phyloP scores from a whole-genome alignment of 2,329 filamentous ascomycete species.

The Chaetomiaceae sp. region DNA sequence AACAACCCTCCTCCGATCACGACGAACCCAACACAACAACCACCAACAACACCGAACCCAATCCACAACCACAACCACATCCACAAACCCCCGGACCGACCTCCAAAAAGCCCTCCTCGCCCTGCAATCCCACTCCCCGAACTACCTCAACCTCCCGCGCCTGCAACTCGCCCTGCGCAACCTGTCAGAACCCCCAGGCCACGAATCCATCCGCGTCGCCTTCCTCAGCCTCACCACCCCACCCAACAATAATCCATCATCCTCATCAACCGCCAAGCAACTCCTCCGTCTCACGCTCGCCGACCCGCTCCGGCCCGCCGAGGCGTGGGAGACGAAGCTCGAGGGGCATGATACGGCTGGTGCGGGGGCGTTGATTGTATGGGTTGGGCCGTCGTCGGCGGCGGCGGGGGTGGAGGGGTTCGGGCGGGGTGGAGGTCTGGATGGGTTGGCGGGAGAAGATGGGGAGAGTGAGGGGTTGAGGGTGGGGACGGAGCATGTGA shows the following conservation, averaged over 20 bases:
- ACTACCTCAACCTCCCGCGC: constrained; percentile 62
- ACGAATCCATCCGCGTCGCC: constrained; percentile 55
- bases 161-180: constrained; percentile 67
- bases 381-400: constrained; percentile 38
- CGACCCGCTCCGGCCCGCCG: constrained; percentile 60
- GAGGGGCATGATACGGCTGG: constrained; percentile 43
- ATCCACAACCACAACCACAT: constrained; percentile 9
- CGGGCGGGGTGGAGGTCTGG: neutral
- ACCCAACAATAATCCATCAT: constrained; percentile 33
- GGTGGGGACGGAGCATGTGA: constrained; percentile 30
- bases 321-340: constrained; percentile 63
- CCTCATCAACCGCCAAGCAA: constrained; percentile 54
- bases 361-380: constrained; percentile 57
- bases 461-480: constrained; percentile 13
- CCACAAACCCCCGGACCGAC: constrained; percentile 41
- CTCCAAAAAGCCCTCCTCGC: constrained; percentile 55
- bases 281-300: constrained; percentile 66
- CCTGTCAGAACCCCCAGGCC: constrained; percentile 50
- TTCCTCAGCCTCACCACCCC: constrained; percentile 41
- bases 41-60: no score
- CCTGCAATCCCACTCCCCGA: constrained; percentile 56
- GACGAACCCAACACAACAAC: neutral
- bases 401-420: constrained; percentile 1
- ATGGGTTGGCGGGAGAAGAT: neutral
- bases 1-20: constrained; percentile 7